Evolutionary conservation across 805 yeast species (phyloP), one percentile per base, ranked within the genome.

Genomic region (Isabelozyma rhagii): DNA sequence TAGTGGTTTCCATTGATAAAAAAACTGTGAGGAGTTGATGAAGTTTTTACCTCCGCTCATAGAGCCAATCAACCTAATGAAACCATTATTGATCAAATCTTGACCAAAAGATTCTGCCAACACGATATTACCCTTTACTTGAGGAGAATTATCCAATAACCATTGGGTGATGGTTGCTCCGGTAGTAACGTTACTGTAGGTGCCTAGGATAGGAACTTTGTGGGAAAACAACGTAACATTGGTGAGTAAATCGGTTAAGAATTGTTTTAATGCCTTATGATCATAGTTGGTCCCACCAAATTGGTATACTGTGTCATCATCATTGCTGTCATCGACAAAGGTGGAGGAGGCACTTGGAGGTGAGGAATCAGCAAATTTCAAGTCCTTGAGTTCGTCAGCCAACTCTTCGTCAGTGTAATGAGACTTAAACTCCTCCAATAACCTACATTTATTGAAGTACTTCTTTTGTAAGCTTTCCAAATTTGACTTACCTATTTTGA

Each of bases 1-100:
- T 51, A 75, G 67, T 3, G 83, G 83, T 53, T 82, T 84, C 96
- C 96, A 90, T 66, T 89, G 96, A 61, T 89, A 89, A 58, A 72
- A 77, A 63, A 85, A 82, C 48, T 83, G 85, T 3, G 90, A 81
- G 17, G 90, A 82, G 64, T 87, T 89, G 47, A 85, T 89, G 66
- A 89, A 89, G 46, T 67, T 72, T 44, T 71, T 71, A 44, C 79
- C 77, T 34, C 62, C 63, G 28, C 63, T 63, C 59, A 83, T 81
- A 45, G 82, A 77, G 6, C 93, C 93, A 43, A 87, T 82, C 31
- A 83, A 74, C 54, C 83, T 75, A 36, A 89, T 62, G 54, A 79
- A 85, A 0, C 89, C 92, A 46, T 75, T 64, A 41, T 76, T 67
- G 21, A 88, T 67, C 50, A 89, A 72, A 60, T 81, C 87, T 61